Percentiles rank a stretch among this genome's conserved stretches.
These are phyloP conservation scores for Claviceps pazoutovae DNA, from an alignment of 2,329 filamentous ascomycete genomes.

Conservation along the genomic window DNA sequence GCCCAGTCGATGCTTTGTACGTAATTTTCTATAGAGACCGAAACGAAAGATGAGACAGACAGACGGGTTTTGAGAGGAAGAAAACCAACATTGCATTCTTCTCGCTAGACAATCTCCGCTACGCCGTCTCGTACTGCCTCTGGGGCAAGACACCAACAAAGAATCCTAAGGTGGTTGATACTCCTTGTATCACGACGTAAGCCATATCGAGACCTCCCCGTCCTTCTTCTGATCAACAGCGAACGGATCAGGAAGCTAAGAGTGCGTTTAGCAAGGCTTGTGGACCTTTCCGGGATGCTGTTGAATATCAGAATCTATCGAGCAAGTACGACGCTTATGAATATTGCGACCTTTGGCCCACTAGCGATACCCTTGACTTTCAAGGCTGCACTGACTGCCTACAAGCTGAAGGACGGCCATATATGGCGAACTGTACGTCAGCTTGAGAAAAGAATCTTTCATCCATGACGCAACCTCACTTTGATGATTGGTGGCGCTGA, in stretches of 20 bases:
- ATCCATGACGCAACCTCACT: not conserved
- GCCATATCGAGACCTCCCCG: not conserved
- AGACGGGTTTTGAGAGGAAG: too few species aligned
- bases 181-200: conserved; percentile 39
- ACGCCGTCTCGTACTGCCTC: conserved; percentile 39
- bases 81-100: too few species aligned
- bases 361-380: conserved; percentile 22
- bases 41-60: too few species aligned
- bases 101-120: conserved; percentile 43
- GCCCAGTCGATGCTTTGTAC: conserved; percentile 40
- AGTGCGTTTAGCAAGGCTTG: conserved; percentile 35
- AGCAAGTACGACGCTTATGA: conserved; percentile 31
- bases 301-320: conserved; percentile 36
- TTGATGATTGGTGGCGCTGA: not conserved
- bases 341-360: conserved; percentile 38
- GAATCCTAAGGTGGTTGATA: conserved; percentile 25
- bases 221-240: not conserved
- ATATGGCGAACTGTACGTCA: conserved; percentile 39
- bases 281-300: conserved; percentile 29
- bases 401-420: conserved; percentile 20
- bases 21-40: conserved; percentile 12
- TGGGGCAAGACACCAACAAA: conserved; percentile 28
- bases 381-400: conserved; percentile 34
- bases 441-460: not conserved
- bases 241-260: not conserved